A percentile compares a stretch with the other conserved stretches of the same genome.
Evolutionary conservation across 2,329 filamentous ascomycete genomes (phyloP).

Genomic region (Dactylellina leptospora): DNA sequence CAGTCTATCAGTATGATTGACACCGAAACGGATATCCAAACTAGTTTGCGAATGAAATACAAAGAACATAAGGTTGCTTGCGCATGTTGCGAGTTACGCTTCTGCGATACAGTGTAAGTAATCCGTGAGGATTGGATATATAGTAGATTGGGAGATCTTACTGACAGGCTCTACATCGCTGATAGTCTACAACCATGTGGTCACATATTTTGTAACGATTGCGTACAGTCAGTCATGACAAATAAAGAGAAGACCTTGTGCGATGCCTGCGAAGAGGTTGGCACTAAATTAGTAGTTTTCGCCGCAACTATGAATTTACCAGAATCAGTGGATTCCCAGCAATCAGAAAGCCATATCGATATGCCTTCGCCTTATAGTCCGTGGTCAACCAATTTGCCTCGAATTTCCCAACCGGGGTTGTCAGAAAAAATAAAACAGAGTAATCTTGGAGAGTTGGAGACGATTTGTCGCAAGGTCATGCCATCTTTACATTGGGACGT

Average conservation of each 20-base stretch:
- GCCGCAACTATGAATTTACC: neutral
- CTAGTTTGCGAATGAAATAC: neutral
- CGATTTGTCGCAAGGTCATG: too few species aligned
- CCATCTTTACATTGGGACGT: neutral
- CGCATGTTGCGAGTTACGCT: constrained; percentile 12
- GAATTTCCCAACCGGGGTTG: too few species aligned
- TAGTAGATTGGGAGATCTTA: too few species aligned
- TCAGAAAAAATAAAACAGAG: too few species aligned
- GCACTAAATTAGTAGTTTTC: neutral
- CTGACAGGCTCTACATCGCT: too few species aligned
- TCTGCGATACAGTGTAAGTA: constrained; percentile 18
- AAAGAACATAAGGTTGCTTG: neutral
- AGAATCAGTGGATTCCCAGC: neutral
- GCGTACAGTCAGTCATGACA: neutral
- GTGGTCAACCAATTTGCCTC: too few species aligned
- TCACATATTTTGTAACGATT: constrained; percentile 4
- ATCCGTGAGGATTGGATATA: too few species aligned
- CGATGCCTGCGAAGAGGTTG: neutral
- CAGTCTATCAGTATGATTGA: neutral
- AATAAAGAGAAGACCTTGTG: neutral
- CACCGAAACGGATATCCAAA: neutral
- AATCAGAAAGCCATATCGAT: neutral
- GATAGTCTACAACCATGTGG: constrained; percentile 3
- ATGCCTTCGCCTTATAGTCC: too few species aligned
- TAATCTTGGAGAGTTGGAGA: too few species aligned